phyloP scores from a whole-genome alignment of 2,329 filamentous ascomycete species.

The Fusarium chlamydosporum region DNA sequence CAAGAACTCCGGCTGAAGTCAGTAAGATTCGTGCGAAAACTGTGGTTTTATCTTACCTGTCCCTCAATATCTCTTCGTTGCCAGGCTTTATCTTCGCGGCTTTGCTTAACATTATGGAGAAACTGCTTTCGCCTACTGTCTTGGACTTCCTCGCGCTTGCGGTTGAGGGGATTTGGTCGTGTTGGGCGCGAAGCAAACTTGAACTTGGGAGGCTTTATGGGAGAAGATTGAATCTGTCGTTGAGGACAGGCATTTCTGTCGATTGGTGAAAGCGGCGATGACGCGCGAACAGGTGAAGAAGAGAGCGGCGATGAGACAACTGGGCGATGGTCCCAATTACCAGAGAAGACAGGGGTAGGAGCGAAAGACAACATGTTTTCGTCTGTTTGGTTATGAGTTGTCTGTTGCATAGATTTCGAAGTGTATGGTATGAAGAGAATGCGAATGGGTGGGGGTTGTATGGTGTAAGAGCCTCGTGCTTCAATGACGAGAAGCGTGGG shows the following conservation, averaged over 20 bases:
- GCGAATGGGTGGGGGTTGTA: constrained; percentile 5
- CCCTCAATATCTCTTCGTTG: constrained; percentile 74
- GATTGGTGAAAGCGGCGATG: constrained; percentile 62
- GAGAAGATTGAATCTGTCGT: constrained; percentile 62
- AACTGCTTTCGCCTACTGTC: constrained; percentile 77
- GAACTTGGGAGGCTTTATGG: constrained; percentile 59
- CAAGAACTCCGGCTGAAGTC: constrained; percentile 51
- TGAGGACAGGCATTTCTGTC: constrained; percentile 60
- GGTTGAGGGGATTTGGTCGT: constrained; percentile 74
- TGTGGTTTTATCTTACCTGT: constrained; percentile 51
- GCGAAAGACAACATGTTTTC: constrained; percentile 60
- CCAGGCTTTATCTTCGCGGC: constrained; percentile 72
- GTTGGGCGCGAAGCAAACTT: constrained; percentile 68
- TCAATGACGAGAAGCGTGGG: constrained; percentile 27
- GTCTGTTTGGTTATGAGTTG: constrained; percentile 50
- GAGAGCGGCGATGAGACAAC: constrained; percentile 62
- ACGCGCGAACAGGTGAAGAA: constrained; percentile 70
- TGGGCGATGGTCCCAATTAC: constrained; percentile 63
- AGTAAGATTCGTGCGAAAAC: background rate
- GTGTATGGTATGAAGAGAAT: constrained; percentile 2
- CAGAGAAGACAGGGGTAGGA: constrained; percentile 60
- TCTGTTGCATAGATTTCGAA: constrained; percentile 52
- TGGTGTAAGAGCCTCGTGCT: constrained; percentile 9
- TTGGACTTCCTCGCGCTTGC: constrained; percentile 72
- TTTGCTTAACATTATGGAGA: constrained; percentile 74